Evolutionary conservation across 1,284 basidiomycete species (phyloP).

Genomic region (Boletus sp.): DNA sequence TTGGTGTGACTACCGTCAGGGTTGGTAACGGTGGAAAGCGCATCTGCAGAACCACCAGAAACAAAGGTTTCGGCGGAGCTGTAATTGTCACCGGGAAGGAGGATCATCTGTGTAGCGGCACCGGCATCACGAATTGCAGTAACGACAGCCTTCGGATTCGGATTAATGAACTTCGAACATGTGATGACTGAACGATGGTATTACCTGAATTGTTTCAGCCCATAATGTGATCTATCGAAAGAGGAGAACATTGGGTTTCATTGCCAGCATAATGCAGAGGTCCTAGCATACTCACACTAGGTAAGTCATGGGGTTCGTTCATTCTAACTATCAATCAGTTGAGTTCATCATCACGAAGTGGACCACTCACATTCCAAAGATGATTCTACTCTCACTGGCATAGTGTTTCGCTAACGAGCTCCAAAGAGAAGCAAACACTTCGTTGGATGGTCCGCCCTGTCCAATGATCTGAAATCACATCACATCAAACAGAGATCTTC

Average conservation of each 20-base stretch:
- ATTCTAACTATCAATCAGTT: conserved; percentile 7
- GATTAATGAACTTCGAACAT: neutral
- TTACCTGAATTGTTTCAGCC: conserved; percentile 16
- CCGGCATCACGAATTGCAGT: conserved; percentile 14
- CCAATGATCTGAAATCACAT: conserved; percentile 9
- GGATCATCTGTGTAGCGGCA: conserved; percentile 12
- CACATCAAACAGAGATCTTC: neutral
- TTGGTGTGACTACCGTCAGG: conserved; percentile 11
- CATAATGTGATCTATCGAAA: conserved; percentile 6
- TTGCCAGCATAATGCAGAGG: neutral
- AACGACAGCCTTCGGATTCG: conserved; percentile 12
- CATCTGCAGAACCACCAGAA: conserved; percentile 44
- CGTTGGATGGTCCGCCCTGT: conserved; percentile 16
- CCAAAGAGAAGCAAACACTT: conserved; percentile 14
- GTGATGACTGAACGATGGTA: neutral
- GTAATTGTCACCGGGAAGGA: conserved; percentile 12
- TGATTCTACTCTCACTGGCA: neutral
- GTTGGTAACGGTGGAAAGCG: conserved; percentile 42
- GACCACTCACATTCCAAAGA: conserved; percentile 15
- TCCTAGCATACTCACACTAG: conserved; percentile 4
- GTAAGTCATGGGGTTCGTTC: conserved; percentile 19
- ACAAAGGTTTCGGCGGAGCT: conserved; percentile 11
- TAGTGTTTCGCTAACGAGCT: conserved; percentile 13
- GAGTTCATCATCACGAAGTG: neutral
- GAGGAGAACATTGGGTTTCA: neutral